Conservation (phyloP, 768 basidiomycete genomes). For the Termitomyces sp. region DNA sequence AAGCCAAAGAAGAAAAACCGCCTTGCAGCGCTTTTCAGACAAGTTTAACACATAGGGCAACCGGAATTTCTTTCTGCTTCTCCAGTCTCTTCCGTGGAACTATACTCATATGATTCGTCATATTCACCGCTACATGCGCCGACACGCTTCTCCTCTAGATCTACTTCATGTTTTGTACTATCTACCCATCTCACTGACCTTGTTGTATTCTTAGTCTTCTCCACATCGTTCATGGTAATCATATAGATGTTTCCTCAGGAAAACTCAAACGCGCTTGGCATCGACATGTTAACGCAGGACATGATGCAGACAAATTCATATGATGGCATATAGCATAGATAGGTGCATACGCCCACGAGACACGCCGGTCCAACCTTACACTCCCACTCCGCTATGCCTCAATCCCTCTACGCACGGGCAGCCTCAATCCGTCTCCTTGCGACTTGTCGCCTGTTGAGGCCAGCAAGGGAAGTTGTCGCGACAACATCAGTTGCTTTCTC, state of each 20-base stretch:
- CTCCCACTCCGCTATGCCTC: background rate
- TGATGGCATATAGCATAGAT: slow-evolving; percentile 19
- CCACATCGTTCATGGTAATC: background rate
- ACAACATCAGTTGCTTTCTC: slow-evolving; percentile 89
- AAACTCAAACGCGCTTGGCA: background rate
- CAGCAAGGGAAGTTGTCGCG: slow-evolving; percentile 43
- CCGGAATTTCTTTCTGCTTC: background rate
- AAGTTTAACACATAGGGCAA: background rate
- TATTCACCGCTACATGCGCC: no score
- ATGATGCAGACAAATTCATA: slow-evolving; percentile 10
- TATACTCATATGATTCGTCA: no score
- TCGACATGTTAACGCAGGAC: background rate
- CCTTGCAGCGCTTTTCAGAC: slow-evolving; percentile 1
- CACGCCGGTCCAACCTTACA: slow-evolving; percentile 11
- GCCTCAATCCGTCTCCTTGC: slow-evolving; percentile 88
- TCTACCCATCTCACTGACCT: background rate
- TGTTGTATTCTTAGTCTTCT: background rate
- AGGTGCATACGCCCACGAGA: slow-evolving; percentile 17
- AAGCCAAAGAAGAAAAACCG: slow-evolving; percentile 2
- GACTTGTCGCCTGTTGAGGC: slow-evolving; percentile 81
- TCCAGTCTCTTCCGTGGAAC: background rate
- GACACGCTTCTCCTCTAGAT: background rate
- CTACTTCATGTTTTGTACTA: no score
- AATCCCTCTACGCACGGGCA: slow-evolving; percentile 41
- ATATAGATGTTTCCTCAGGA: background rate